A percentile compares a stretch with the other conserved stretches of the same genome.
These are phyloP conservation scores for Eremothecium gossypii DNA, from an alignment of 1,139 yeast species.

Conservation along the genomic window DNA sequence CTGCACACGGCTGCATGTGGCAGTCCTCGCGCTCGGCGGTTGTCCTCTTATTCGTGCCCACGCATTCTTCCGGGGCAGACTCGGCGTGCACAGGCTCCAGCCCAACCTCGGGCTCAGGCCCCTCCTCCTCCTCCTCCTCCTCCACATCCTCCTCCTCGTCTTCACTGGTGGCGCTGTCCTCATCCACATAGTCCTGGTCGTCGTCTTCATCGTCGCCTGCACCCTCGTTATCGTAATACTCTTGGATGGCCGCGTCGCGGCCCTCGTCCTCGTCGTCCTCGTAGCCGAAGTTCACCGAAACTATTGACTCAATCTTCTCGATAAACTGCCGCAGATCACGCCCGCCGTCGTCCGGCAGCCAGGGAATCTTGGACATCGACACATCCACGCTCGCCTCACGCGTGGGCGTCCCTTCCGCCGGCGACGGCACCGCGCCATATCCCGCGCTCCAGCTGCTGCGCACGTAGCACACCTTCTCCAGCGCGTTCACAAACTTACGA, in stretches of 20 bases:
- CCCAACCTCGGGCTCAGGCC: too few relatives aligned
- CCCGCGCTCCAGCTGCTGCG: constrained; percentile 10
- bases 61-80: too few relatives aligned
- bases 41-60: constrained; percentile 1
- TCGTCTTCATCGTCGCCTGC: constrained; percentile 14
- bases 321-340: constrained; percentile 21
- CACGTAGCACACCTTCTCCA: constrained; percentile 23
- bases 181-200: constrained; percentile 10
- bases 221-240: constrained; percentile 20
- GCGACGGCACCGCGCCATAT: constrained; percentile 2
- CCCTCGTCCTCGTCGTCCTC: constrained; percentile 26
- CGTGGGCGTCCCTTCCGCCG: constrained; percentile 5
- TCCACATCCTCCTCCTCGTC: constrained; percentile 6
- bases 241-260: constrained; percentile 19
- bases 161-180: constrained; percentile 10
- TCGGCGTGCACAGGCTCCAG: too few relatives aligned
- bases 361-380: constrained; percentile 36
- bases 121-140: constrained; percentile 2
- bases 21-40: neutral
- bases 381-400: constrained; percentile 24
- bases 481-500: constrained; percentile 23
- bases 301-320: constrained; percentile 27
- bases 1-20: neutral
- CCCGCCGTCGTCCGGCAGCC: constrained; percentile 35
- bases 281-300: constrained; percentile 25